Percentiles rank a stretch among this genome's conserved stretches.
Conservation (phyloP, 2,329 filamentous ascomycete species). For the Aspergillus sp. region DNA sequence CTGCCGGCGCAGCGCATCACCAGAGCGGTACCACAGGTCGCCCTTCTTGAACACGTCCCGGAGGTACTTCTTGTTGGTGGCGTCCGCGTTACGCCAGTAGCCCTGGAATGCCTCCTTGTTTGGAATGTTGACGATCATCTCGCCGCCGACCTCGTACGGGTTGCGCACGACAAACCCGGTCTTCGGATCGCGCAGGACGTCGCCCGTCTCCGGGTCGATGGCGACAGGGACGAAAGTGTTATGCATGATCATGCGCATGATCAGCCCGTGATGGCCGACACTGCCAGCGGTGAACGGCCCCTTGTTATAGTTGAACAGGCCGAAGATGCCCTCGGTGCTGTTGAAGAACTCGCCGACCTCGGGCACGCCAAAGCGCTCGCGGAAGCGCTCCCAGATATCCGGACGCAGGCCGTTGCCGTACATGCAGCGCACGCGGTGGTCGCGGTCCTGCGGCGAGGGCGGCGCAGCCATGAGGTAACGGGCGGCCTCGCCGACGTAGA, state of each 20-base stretch:
- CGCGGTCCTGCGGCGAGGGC: slow-evolving; percentile 43
- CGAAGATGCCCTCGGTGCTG: slow-evolving; percentile 70
- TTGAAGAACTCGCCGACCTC: slow-evolving; percentile 74
- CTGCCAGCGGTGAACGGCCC: slow-evolving; percentile 63
- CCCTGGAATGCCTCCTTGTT: slow-evolving; percentile 62
- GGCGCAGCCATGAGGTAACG: slow-evolving; percentile 71
- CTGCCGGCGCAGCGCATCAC: slow-evolving; percentile 64
- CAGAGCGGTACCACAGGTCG: slow-evolving; percentile 67
- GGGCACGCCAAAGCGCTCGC: slow-evolving; percentile 52
- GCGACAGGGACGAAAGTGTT: slow-evolving; percentile 64
- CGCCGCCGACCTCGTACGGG: slow-evolving; percentile 68
- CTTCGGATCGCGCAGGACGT: slow-evolving; percentile 63
- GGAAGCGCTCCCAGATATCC: slow-evolving; percentile 53
- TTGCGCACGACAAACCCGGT: slow-evolving; percentile 67
- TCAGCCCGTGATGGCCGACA: slow-evolving; percentile 69
- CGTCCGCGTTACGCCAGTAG: slow-evolving; percentile 67
- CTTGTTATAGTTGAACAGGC: slow-evolving; percentile 58
- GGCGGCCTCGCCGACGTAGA: slow-evolving; percentile 76
- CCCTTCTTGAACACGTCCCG: slow-evolving; percentile 65
- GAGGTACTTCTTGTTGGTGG: slow-evolving; percentile 66
- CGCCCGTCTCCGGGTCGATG: slow-evolving; percentile 67
- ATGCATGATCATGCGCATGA: slow-evolving; percentile 54
- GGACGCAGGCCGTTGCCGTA: slow-evolving; percentile 50
- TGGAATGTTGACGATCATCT: slow-evolving; percentile 67
- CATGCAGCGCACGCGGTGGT: slow-evolving; percentile 46